Base-by-base conservation (phyloP, 2,329 filamentous ascomycete species). In the Aspergillus jensenii region DNA sequence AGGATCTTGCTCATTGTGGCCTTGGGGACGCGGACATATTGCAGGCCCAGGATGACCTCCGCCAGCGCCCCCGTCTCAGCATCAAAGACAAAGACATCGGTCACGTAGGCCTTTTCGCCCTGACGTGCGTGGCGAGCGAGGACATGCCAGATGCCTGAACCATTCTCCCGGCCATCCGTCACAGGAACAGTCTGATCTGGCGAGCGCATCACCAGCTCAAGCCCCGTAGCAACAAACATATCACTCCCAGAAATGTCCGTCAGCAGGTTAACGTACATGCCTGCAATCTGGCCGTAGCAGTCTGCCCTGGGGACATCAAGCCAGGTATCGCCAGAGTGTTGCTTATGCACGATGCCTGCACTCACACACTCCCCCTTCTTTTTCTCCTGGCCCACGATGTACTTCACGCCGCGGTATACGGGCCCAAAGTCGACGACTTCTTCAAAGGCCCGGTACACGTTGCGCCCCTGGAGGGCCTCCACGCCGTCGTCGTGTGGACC, bases 71-170 rank as follows among this genome's bases (percentile, higher is more conserved):
- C 67, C 19, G 53, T 58, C 1, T 27, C 19, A 2, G 69, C 39
- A 45, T 74, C 68, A 48, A 74, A 74, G 8, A 69, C 58, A 47
- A 75, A 75, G 0, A 74, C 45, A 58, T 75, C 72, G 0, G 60
- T 68, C 4, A 66, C 19, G 39, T 59, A 69, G 1, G 45, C 33
- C 9, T 62, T 64, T 0, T 68, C 63, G 0, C 59, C 56, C 2
- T 49, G 41, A 1, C 58, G 65, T 1, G 54, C 47, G 43, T 71
- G 69, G 6, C 48, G 49, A 3, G 61, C 67, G 12, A 66, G 60
- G 8, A 71, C 66, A 58, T 71, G 56, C 61, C 63, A 70, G 8
- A 58, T 19, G 0, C 61, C 59, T 5, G 64, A 49, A 4, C 52
- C 55, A 14, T 40, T 19, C 12, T 62, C 46, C 15, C 25, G n/a